Evolutionary conservation across 495 filamentous ascomycete genomes (phyloP).

Genomic region (Chaetomium cochliodes): DNA sequence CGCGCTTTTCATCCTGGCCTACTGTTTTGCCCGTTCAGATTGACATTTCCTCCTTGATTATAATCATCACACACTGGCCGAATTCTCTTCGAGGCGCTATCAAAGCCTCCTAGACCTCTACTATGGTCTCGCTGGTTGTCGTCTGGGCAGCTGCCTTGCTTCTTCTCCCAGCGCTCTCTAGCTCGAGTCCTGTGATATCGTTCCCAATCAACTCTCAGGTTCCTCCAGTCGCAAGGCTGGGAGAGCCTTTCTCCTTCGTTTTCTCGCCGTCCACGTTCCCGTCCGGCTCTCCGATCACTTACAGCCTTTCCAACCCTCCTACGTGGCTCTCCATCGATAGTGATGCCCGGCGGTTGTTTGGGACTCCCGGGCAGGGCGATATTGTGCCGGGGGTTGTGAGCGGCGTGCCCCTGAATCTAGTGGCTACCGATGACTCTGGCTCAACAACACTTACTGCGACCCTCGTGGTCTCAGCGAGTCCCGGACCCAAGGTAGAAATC

Average conservation of each 20-base stretch:
- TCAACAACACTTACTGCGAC: slow-evolving; percentile 59
- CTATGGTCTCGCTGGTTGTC: slow-evolving; percentile 24
- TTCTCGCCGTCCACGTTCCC: slow-evolving; percentile 69
- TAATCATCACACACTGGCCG: background rate
- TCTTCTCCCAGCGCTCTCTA: slow-evolving; percentile 27
- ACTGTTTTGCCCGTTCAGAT: background rate
- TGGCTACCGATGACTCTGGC: slow-evolving; percentile 60
- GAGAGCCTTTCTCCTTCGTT: slow-evolving; percentile 61
- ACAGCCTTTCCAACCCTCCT: slow-evolving; percentile 61
- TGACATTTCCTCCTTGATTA: background rate
- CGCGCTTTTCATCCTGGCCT: background rate
- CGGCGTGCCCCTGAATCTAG: slow-evolving; percentile 53
- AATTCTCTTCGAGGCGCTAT: background rate
- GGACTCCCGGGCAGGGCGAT: slow-evolving; percentile 60
- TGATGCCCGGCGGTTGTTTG: slow-evolving; percentile 58
- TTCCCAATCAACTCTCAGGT: slow-evolving; percentile 77
- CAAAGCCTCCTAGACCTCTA: slow-evolving; percentile 8
- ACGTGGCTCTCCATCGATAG: slow-evolving; percentile 70
- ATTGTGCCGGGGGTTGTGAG: slow-evolving; percentile 49
- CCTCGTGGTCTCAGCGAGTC: slow-evolving; percentile 58
- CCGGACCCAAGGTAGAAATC: slow-evolving; percentile 37
- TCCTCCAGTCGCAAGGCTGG: slow-evolving; percentile 68
- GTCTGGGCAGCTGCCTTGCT: slow-evolving; percentile 22
- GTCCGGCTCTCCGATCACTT: slow-evolving; percentile 54
- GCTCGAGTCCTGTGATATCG: slow-evolving; percentile 51